Evolutionary conservation across 768 basidiomycete genomes (phyloP), one percentile per base, ranked within the genome.

Genomic region (Auricularia sp.): DNA sequence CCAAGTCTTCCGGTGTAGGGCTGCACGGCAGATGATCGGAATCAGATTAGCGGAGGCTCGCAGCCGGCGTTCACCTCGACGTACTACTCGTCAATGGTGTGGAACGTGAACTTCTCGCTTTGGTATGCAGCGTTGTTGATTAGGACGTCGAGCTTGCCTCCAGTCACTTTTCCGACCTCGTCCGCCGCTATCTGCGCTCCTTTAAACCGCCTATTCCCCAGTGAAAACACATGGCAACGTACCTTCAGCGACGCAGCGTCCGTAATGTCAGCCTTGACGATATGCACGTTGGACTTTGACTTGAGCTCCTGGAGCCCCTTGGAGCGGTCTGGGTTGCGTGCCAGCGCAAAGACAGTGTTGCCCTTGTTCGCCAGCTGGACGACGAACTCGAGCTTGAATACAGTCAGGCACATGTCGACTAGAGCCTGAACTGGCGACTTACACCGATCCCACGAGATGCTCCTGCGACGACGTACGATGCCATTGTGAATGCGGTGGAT

Each of bases 101-200:
- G 39, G 39, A 42, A 42, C 39, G 39, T 42, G 39, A 42, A 42
- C 39, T 42, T 42, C 39, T 42, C 39, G 39, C 39, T 42, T 14
- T 42, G 39, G 37, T 39, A 68, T 4, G 69, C 76, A 14, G 76
- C 78, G 63, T 78, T 78, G 67, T 78, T 77, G 62, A 78, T 77
- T 63, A 78, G 69, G 59, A 68, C 70, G 66, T 78, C 77, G n/a
- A 79, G 67, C 35, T 70, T 71, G 13, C 76, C 75, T 21, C 74
- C 66, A 3, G 61, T 68, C 35, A 67, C 37, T 29, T 62, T 59
- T 2, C 66, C 54, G 21, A 71, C 62, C 37, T 66, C 61, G 6
- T 62, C 37, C 0, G 64, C 70, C 3, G 66, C 67, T 5, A 54
- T 62, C 71, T 72, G 63, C 35, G 54, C 24, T 36, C 13, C 21